Conservation (phyloP, 352 stramenopile species). For the Globisporangium heterothallicum region DNA sequence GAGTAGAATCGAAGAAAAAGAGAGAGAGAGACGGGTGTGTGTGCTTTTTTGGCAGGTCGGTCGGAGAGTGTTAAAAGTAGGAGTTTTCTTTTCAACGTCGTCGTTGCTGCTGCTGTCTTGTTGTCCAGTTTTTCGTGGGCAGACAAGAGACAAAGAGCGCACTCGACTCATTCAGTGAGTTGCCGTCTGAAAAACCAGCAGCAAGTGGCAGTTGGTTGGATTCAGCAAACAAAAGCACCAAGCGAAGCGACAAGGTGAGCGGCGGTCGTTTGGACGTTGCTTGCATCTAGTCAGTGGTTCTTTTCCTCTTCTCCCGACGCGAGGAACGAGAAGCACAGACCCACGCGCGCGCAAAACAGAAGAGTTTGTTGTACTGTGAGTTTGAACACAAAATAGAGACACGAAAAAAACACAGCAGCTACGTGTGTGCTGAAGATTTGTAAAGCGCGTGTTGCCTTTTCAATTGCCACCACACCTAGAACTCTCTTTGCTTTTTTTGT, state of each 20-base stretch:
- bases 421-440: conserved; percentile 16
- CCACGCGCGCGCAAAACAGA: not conserved
- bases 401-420: conserved; percentile 12
- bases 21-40: conserved; percentile 7
- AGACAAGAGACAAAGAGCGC: not conserved
- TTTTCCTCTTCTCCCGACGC: not conserved
- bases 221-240: conserved; percentile 5
- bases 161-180: conserved; percentile 1
- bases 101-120: no score
- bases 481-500: conserved; percentile 7
- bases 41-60: conserved; percentile 1
- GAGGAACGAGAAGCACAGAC: not conserved
- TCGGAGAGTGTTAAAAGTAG: not conserved
- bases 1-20: conserved; percentile 1
- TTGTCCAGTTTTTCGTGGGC: not conserved
- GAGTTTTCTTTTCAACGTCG: not conserved
- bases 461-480: conserved; percentile 8
- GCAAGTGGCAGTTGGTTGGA: conserved; percentile 9
- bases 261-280: not conserved
- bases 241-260: conserved; percentile 7
- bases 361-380: conserved; percentile 15
- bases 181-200: no score
- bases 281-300: not conserved
- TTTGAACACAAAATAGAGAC: conserved; percentile 21
- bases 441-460: conserved; percentile 14